Evolutionary conservation across 225 moss, liverwort and hornwort genomes (phyloP), one percentile per base, ranked within the genome.

Genomic region (Sphagnum tenellum): DNA sequence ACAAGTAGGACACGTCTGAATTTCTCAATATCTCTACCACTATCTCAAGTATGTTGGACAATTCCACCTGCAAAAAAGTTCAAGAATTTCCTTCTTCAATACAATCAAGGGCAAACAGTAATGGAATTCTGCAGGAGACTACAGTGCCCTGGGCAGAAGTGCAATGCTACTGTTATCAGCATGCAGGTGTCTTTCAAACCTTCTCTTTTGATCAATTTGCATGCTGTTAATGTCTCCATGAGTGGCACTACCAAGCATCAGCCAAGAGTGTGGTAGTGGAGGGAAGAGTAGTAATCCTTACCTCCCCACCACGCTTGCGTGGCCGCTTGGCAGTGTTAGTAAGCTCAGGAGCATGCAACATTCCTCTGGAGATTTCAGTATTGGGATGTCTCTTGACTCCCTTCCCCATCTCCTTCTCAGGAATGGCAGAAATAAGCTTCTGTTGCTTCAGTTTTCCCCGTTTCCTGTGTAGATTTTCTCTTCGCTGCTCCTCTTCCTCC

Each of bases 281-380:
- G 5, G 55, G n/a, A 10, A 53, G 3, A 55, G 67, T 4, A 47
- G 9, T 59, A 9, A 62, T 62, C 12, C 60, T 77, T 70, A 98
- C 96, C 98, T 98, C 93, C 62, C 92, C 92, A 67, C 92, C 90
- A 74, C 93, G 85, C 64, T 93, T 98, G 45, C 98, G 92, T 56
- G 75, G 60, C 63, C 93, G 83, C 76, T 93, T 83, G 12, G 85
- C 83, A 62, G 85, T 89, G 62, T 73, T 88, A 47, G 75, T 65
- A 52, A 54, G 73, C 1, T 88, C 84, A 62, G 79, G 48, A 59
- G 66, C 58, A 60, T 79, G 88, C 53, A 68, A 74, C 10, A 73
- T 47, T 9, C 65, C 61, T 52, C 64, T 64, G 57, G 57, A 71
- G 44, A 78, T 54, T 55, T 72, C 74, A 3, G 71, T 73, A 69